Percentiles rank a stretch among this genome's conserved stretches.
Evolutionary conservation across 257 asterid genomes (phyloP).

Genomic region (Forsythia viridissima): DNA sequence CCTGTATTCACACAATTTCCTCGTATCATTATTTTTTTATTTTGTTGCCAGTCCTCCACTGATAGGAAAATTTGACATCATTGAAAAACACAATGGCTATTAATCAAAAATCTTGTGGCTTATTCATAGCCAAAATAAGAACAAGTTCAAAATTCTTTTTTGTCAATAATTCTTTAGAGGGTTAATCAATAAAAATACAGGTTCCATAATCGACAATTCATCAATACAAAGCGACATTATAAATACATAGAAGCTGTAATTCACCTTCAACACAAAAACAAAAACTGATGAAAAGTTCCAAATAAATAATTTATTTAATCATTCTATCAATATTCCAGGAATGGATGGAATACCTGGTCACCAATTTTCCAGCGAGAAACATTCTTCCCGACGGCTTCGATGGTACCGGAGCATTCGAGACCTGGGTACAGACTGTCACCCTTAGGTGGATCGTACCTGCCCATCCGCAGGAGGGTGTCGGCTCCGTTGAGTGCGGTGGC

Average conservation of each 20-base stretch:
- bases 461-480: conserved; percentile 79
- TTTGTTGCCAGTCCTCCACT: background rate
- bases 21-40: conserved; percentile 10
- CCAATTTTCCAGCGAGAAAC: conserved; percentile 84
- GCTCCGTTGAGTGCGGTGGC: conserved; percentile 91
- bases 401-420: conserved; percentile 88
- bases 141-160: background rate
- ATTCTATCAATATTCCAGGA: no score
- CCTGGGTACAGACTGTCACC: conserved; percentile 80
- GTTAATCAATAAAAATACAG: conserved; percentile 1
- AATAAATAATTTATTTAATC: no score
- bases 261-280: background rate
- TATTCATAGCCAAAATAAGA: background rate
- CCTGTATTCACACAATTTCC: conserved; percentile 41
- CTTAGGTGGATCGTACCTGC: conserved; percentile 66
- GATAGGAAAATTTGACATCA: background rate
- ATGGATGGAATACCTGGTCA: conserved; percentile 57
- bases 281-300: background rate
- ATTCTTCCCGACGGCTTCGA: conserved; percentile 74
- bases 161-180: background rate
- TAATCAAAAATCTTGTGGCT: background rate
- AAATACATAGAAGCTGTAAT: background rate
- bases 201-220: background rate
- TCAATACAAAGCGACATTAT: background rate
- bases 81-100: background rate